Conservation (phyloP, 352 stramenopile species). For the Globisporangium spiculum region DNA sequence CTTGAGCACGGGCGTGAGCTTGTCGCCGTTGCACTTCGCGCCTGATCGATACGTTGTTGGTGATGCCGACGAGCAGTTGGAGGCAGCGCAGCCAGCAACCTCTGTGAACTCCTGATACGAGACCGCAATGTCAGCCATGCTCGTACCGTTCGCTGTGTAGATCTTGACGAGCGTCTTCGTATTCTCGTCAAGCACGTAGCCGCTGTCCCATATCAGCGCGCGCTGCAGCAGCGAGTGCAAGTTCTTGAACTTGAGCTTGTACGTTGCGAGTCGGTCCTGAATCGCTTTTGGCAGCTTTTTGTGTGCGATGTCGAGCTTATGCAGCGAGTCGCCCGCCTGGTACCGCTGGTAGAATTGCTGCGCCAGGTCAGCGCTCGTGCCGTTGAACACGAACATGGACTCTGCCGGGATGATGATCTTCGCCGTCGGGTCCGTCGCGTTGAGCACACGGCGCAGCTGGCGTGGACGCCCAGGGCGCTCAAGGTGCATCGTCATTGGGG, state of each 20-base stretch:
- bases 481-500: background rate
- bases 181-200: constrained; percentile 21
- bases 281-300: constrained; percentile 11
- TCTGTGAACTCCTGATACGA: constrained; percentile 17
- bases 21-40: constrained; percentile 21
- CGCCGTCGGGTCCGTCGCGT: constrained; percentile 16
- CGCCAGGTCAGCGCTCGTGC: constrained; percentile 22
- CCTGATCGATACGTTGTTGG: background rate
- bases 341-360: constrained; percentile 29
- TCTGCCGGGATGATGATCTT: constrained; percentile 16
- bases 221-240: constrained; percentile 31
- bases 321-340: constrained; percentile 12
- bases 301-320: constrained; percentile 15
- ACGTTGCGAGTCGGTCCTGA: constrained; percentile 10
- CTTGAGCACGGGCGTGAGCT: constrained; percentile 19
- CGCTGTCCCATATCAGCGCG: constrained; percentile 40
- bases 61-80: constrained; percentile 20
- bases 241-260: constrained; percentile 21
- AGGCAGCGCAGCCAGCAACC: constrained; percentile 14
- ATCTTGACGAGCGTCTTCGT: constrained; percentile 19
- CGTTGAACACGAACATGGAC: constrained; percentile 24
- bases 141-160: constrained; percentile 24
- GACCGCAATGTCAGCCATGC: constrained; percentile 34
- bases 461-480: background rate
- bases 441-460: constrained; percentile 11